Evolutionary conservation across 1,139 yeast species (phyloP).

Genomic region (Kodamaea alishanica): DNA sequence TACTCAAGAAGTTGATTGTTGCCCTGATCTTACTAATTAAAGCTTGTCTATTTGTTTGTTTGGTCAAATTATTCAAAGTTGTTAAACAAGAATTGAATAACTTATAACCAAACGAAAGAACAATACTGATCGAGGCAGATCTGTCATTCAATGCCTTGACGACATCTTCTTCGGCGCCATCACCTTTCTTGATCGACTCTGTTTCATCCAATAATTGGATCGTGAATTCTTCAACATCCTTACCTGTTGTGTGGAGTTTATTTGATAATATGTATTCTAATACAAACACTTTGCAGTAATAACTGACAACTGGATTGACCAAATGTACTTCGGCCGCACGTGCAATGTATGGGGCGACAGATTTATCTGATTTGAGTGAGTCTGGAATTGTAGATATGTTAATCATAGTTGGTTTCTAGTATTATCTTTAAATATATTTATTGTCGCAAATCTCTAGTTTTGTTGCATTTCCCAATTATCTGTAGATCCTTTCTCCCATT

Average conservation of each 20-base stretch:
- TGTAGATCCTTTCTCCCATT: not conserved
- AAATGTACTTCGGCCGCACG: slow-evolving; percentile 50
- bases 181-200: slow-evolving; percentile 45
- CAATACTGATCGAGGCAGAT: slow-evolving; percentile 53
- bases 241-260: slow-evolving; percentile 52
- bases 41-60: slow-evolving; percentile 22
- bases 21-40: slow-evolving; percentile 36
- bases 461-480: not conserved
- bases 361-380: slow-evolving; percentile 30
- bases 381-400: slow-evolving; percentile 25
- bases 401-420: slow-evolving; percentile 6
- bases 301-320: slow-evolving; percentile 53
- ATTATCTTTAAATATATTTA: not conserved
- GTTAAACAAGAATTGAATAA: slow-evolving; percentile 51
- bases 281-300: slow-evolving; percentile 59
- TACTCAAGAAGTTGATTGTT: slow-evolving; percentile 32
- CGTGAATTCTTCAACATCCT: slow-evolving; percentile 56
- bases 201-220: slow-evolving; percentile 59
- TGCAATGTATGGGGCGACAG: slow-evolving; percentile 41
- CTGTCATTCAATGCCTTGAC: slow-evolving; percentile 52
- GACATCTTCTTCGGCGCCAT: slow-evolving; percentile 33
- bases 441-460: too few relatives aligned
- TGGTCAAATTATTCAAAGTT: slow-evolving; percentile 25
- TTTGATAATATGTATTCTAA: slow-evolving; percentile 61
- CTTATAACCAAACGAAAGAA: slow-evolving; percentile 57